Conservation (phyloP, 2,329 filamentous ascomycete species). For the Stemphylium beticola region DNA sequence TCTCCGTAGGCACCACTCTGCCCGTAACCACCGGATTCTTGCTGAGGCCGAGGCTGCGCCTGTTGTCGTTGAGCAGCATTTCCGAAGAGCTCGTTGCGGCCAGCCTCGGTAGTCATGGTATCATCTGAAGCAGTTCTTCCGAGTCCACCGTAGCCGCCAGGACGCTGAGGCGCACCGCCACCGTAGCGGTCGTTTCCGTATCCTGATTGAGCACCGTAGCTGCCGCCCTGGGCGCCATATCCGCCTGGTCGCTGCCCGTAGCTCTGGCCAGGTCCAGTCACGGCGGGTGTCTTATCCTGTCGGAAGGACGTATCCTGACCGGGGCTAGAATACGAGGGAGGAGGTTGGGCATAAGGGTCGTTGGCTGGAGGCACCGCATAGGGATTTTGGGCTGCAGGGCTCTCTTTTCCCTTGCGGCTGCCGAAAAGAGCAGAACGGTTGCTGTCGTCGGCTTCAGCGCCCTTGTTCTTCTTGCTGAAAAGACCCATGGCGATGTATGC, state of each 20-base stretch:
- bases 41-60: slow-evolving; percentile 47
- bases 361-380: slow-evolving; percentile 51
- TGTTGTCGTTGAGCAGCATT: slow-evolving; percentile 60
- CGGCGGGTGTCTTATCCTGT: slow-evolving; percentile 54
- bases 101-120: slow-evolving; percentile 56
- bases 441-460: slow-evolving; percentile 59
- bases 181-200: slow-evolving; percentile 58
- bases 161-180: slow-evolving; percentile 46
- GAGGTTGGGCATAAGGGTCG: slow-evolving; percentile 61
- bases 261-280: slow-evolving; percentile 48
- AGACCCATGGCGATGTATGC: slow-evolving; percentile 51
- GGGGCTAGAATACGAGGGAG: slow-evolving; percentile 47
- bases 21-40: slow-evolving; percentile 31
- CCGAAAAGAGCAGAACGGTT: slow-evolving; percentile 66
- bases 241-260: slow-evolving; percentile 46
- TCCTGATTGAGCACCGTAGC: slow-evolving; percentile 40
- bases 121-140: slow-evolving; percentile 48
- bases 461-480: slow-evolving; percentile 62
- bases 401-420: slow-evolving; percentile 58
- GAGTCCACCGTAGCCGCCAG: slow-evolving; percentile 51
- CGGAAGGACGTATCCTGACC: slow-evolving; percentile 42
- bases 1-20: slow-evolving; percentile 31
- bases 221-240: slow-evolving; percentile 36
- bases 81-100: slow-evolving; percentile 70
- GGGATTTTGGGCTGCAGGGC: slow-evolving; percentile 57